Base-by-base conservation (phyloP, 2,329 filamentous ascomycete genomes). In the Bretziella fagacearum region DNA sequence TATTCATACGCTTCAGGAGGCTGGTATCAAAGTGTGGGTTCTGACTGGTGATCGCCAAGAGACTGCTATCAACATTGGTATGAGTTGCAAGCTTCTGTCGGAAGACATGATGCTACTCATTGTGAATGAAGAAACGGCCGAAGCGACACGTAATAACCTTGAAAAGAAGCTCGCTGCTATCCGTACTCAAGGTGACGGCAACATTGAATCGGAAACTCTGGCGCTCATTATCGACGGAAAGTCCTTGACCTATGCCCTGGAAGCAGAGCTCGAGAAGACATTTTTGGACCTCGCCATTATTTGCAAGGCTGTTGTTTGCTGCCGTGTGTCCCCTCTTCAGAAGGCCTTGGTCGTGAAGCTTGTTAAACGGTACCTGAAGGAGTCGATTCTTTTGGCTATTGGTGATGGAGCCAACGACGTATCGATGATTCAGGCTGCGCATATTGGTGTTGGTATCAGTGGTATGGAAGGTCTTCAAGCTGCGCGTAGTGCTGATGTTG, bases 391-490 rank as follows among this genome's bases (percentile, higher is more conserved):
- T 46, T 76, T 98, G 44, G 91, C 91, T 44, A 95, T 98, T 60
- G 91, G 91, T 55, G 91, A 98, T 57, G 91, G 91, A 54, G 91
- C 91, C 40, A 98, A 98, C 64, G 91, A 98, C 58, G 91, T 98
- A n/a, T 95, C 89, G 15, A 98, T 98, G 91, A 98, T 98, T 47
- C 91, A 98, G 66, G 91, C 91, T 8, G 91, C 91, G 10, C 91
- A 98, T 60, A 93, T 98, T 54, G 91, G 91, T 53, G 84, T 98
- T 37, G 91, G 91, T 63, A 98, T 98, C 62, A 94, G 86, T 58
- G 91, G 91, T 63, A 75, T 93, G 53, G 91, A 98, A 71, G 91
- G 91, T 70, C 76, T 98, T 1, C 91, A 98, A 65, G 91, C 91
- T 40, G 91, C 91, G 41, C 79, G 91, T 57, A 94, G 86, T 57